Base-by-base conservation (phyloP, 1,284 basidiomycete species). In the Salmacisia buchloeana region DNA sequence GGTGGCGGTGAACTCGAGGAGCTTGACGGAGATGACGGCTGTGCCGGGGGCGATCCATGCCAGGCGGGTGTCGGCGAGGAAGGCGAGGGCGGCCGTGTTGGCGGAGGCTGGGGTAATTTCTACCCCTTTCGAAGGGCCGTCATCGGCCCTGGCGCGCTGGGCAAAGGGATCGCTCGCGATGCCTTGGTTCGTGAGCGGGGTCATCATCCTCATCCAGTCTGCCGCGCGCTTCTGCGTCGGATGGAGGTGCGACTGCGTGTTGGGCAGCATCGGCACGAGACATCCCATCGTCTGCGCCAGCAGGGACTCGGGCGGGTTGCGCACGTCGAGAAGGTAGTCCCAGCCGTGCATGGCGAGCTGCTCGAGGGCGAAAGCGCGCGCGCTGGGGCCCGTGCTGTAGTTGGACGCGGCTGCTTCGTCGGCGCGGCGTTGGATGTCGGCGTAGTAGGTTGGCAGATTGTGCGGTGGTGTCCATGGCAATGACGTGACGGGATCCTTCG, bases 81-180 rank as follows among this genome's bases (percentile, higher is more conserved):
- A 31, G 29, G 25, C 23, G 10, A 54, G 31, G 27, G 49, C 49
- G 15, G 49, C 27, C 3, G 29, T 31, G 21, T 54, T 54, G 49
- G 49, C 49, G 13, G 49, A 54, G 34, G 49, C 49, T 15, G 49
- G 49, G 9, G 49, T 54, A 29, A 54, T 54, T 4, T n/a, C 39
- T 15, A 21, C 39, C 6, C 18, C 39, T 18, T 33, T 31, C 31
- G 27, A 33, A n/a, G n/a, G 2, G 29, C 49, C 29, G 49, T 18
- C 39, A n/a, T 15, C 39, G 39, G 23, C n/a, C n/a, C n/a, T n/a
- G 18, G 39, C 39, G 15, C 18, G 39, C 31, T 54, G 49, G 21
- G 49, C 49, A 33, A 54, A 54, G 6, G 49, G 25, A 29, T 54
- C 49, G 9, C 18, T 33, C 29, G 49, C 49, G 13, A 54, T 54